Percentiles rank a stretch among this genome's conserved stretches.
Evolutionary conservation across 2,329 filamentous ascomycete species (phyloP).

Genomic region (Clonostachys rhizophaga): DNA sequence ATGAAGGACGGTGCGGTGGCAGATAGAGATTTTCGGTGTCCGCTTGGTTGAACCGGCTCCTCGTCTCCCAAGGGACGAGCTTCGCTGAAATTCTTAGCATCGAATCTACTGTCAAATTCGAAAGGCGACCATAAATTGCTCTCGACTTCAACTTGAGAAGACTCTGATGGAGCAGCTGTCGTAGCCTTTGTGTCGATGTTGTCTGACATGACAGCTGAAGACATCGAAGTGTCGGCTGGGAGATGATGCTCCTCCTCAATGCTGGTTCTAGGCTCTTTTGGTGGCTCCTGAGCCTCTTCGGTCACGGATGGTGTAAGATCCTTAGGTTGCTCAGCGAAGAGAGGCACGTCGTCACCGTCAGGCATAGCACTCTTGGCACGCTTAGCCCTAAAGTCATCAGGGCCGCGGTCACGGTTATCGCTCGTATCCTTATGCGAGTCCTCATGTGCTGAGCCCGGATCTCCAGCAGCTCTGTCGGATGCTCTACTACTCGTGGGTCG

Average conservation of each 20-base stretch:
- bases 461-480: no score
- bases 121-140: slow-evolving; percentile 47
- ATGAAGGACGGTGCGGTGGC: slow-evolving; percentile 68
- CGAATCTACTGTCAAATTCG: slow-evolving; percentile 48
- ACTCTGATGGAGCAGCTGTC: slow-evolving; percentile 46
- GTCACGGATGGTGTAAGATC: slow-evolving; percentile 1
- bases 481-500: slow-evolving; percentile 51
- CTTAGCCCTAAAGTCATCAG: slow-evolving; percentile 69
- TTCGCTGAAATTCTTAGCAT: slow-evolving; percentile 45
- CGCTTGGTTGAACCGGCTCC: slow-evolving; percentile 7
- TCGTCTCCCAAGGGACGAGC: slow-evolving; percentile 44
- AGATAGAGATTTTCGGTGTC: slow-evolving; percentile 55
- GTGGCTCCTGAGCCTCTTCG: slow-evolving; percentile 7
- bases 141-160: slow-evolving; percentile 42
- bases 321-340: slow-evolving; percentile 59
- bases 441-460: neutral
- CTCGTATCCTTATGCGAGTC: slow-evolving; percentile 9
- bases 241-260: slow-evolving; percentile 34
- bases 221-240: slow-evolving; percentile 45
- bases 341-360: slow-evolving; percentile 68
- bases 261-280: slow-evolving; percentile 9
- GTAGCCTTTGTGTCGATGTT: slow-evolving; percentile 48
- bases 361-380: slow-evolving; percentile 61
- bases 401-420: slow-evolving; percentile 56
- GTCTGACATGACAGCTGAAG: slow-evolving; percentile 47